phyloP scores from a whole-genome alignment of 179 eudicot genomes.

The Heliamphora pulchella region DNA sequence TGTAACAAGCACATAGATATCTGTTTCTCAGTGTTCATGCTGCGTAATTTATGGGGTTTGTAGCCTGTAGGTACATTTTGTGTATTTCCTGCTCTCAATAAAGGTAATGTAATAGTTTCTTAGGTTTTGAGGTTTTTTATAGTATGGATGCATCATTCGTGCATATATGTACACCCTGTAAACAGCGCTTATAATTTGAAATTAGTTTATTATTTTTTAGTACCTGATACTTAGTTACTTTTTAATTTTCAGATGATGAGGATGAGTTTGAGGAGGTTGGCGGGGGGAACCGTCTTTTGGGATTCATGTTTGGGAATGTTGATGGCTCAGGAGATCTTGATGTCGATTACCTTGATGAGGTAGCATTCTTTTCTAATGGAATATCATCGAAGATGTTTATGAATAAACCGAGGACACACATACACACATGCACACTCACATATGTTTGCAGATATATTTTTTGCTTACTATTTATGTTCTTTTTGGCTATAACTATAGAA shows the following conservation, averaged over 20 bases:
- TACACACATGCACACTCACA: too few relatives aligned
- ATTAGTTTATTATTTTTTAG: background rate
- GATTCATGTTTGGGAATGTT: slow-evolving; percentile 95
- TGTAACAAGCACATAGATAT: background rate
- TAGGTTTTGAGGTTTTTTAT: background rate
- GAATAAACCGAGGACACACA: background rate
- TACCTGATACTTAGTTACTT: background rate
- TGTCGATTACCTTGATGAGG: slow-evolving; percentile 97
- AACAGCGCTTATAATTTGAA: background rate
- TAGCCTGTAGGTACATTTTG: background rate
- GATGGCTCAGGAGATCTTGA: slow-evolving; percentile 86
- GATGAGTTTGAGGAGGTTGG: slow-evolving; percentile 79
- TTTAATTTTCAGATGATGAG: slow-evolving; percentile 56
- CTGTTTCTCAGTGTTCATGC: background rate
- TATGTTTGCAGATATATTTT: background rate
- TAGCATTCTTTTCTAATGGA: slow-evolving; percentile 13
- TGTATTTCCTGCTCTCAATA: background rate
- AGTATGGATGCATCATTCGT: background rate
- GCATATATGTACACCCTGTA: background rate
- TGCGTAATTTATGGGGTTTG: background rate
- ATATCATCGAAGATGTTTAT: background rate
- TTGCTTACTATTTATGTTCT: background rate
- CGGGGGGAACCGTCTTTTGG: slow-evolving; percentile 69
- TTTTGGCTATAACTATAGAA: background rate
- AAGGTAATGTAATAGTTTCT: background rate